Evolutionary conservation across 2,329 filamentous ascomycete species (phyloP).

Genomic region (Teratosphaeria viscida): DNA sequence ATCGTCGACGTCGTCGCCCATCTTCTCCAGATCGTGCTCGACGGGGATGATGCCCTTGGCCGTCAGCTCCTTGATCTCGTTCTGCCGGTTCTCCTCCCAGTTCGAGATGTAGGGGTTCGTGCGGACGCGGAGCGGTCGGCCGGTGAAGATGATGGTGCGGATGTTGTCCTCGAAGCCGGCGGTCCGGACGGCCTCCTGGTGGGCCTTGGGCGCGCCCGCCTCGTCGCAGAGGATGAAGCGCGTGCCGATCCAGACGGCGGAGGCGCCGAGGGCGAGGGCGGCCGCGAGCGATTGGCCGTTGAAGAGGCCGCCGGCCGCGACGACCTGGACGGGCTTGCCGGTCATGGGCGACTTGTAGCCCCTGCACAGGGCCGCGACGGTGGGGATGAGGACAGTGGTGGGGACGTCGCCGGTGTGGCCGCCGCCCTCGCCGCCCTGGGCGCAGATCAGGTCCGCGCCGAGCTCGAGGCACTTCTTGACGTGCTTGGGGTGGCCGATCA

Average conservation of each 20-base stretch:
- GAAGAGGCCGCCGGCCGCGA: slow-evolving; percentile 89
- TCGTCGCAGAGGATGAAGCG: slow-evolving; percentile 90
- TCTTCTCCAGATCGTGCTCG: slow-evolving; percentile 83
- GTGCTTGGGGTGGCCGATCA: slow-evolving; percentile 99
- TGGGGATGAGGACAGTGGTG: slow-evolving; percentile 83
- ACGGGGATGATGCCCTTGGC: slow-evolving; percentile 84
- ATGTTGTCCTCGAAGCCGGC: slow-evolving; percentile 91
- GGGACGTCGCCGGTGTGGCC: slow-evolving; percentile 72
- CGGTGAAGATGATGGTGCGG: slow-evolving; percentile 97
- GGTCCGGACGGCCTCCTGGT: slow-evolving; percentile 54
- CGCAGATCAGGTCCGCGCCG: slow-evolving; percentile 93
- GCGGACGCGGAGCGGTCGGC: slow-evolving; percentile 84
- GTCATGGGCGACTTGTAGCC: slow-evolving; percentile 79
- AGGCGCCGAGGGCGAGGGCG: slow-evolving; percentile 82
- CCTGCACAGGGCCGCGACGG: slow-evolving; percentile 72
- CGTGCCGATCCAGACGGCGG: slow-evolving; percentile 92
- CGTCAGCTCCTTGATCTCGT: slow-evolving; percentile 88
- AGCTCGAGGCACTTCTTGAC: slow-evolving; percentile 89
- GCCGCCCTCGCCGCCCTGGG: slow-evolving; percentile 94
- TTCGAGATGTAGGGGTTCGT: slow-evolving; percentile 88
- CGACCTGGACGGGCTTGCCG: slow-evolving; percentile 75
- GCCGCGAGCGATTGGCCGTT: slow-evolving; percentile 86
- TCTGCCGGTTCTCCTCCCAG: slow-evolving; percentile 86
- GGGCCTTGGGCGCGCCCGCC: slow-evolving; percentile 70
- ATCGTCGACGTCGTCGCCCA: slow-evolving; percentile 57